Conservation (phyloP, 202 grass and related monocot genomes). For the Dendrocalamus latiflorus region DNA sequence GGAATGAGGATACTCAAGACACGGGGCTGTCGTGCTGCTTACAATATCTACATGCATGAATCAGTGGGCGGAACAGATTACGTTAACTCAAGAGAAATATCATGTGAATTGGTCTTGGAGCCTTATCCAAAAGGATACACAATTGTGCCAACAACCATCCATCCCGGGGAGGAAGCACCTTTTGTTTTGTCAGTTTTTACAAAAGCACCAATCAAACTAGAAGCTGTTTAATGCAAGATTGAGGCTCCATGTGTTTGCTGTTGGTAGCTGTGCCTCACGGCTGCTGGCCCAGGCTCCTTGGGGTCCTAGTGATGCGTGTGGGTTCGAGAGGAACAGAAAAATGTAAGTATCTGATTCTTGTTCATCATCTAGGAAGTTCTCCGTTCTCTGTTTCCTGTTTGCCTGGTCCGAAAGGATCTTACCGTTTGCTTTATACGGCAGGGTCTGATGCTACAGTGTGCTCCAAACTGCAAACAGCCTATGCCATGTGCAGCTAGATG, state of each 20-base stretch:
- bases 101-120: no score
- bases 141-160: no score
- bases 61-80: slow-evolving; percentile 94
- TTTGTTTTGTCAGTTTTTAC: no score
- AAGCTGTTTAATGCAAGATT: slow-evolving; percentile 65
- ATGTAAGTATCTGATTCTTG: slow-evolving; percentile 2
- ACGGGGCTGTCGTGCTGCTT: slow-evolving; percentile 77
- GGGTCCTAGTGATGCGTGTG: slow-evolving; percentile 8
- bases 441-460: not conserved
- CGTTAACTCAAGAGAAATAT: no score
- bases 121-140: no score
- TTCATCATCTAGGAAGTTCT: not conserved
- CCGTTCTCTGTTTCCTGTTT: not conserved
- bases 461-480: not conserved
- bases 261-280: no score
- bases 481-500: not conserved
- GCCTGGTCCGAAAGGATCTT: not conserved
- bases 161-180: no score
- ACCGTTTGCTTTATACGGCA: not conserved
- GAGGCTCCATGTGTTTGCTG: slow-evolving; percentile 1
- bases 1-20: slow-evolving; percentile 99
- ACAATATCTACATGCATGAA: slow-evolving; percentile 99
- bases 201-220: slow-evolving; percentile 83
- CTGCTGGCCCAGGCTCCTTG: slow-evolving; percentile 23
- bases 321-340: slow-evolving; percentile 22